Base-by-base conservation (phyloP, 345 rosid genomes). In the Eutrema heterophyllum region DNA sequence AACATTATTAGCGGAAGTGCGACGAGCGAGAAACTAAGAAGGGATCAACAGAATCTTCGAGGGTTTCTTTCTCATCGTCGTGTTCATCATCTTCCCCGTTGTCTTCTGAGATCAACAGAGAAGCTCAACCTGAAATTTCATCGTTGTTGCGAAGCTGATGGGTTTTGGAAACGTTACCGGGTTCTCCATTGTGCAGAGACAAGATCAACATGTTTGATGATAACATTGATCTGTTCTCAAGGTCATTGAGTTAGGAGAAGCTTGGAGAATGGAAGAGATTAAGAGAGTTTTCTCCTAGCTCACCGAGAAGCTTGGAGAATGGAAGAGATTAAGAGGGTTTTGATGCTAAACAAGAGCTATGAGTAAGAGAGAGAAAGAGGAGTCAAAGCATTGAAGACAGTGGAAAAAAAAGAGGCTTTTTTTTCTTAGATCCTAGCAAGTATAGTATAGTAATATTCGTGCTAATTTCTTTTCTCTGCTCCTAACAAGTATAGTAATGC, bases 81-180 rank as follows among this genome's bases (percentile, higher is more conserved):
- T 91, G 96, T 75, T 88, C 98, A 59, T 89, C 98, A 62, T 89
- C 96, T 68, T 87, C 98, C 39, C 65, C 81, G 10, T 88, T 93
- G 41, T 94, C 95, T 30, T 36, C 83, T 71, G 96, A 94, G 35
- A 74, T 74, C 63, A 77, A 79, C 78, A 76, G 56, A 82, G 69
- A 84, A 74, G 73, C 82, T 69, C 90, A 77, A 39, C 89, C 83
- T n/a, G 93, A 87, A 50, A 63, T 84, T 65, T 80, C 88, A 2
- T 49, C 43, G 35, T 93, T 46, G 92, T 93, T 46, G 98, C 97
- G 24, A 93, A 89, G 84, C 81, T 93, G 72, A 93, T 93, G 97
- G 98, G 98, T 45, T 45, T 88, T 89, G 84, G 98, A 90, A 44
- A 67, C 86, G 32, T 80, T 93, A 81, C 96, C 97, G 9, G 83